Evolutionary conservation across 2,329 filamentous ascomycete species (phyloP).

Genomic region (Aspergillus flavus): DNA sequence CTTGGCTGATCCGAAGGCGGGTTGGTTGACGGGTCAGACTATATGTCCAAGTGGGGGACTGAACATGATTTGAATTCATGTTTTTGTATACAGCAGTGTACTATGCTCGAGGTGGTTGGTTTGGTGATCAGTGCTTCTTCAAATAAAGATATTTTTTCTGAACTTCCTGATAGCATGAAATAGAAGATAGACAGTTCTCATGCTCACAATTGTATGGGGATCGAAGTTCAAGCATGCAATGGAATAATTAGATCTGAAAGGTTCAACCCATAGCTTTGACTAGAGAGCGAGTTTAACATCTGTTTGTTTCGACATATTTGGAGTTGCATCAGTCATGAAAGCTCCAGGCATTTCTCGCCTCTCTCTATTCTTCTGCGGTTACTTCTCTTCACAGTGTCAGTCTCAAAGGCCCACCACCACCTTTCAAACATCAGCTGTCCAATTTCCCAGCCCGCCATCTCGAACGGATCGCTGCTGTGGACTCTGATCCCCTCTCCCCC

Average conservation of each 20-base stretch:
- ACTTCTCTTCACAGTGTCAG: slow-evolving; percentile 55
- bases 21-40: slow-evolving; percentile 14
- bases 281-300: neutral
- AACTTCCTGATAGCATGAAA: neutral
- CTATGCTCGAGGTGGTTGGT: neutral
- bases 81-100: neutral
- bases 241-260: neutral
- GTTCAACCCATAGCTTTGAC: neutral
- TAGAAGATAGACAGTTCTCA: neutral
- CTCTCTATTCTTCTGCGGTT: slow-evolving; percentile 55
- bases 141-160: neutral
- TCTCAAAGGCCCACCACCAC: slow-evolving; percentile 65
- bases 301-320: neutral
- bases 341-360: slow-evolving; percentile 35
- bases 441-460: slow-evolving; percentile 58
- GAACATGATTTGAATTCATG: neutral
- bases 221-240: neutral
- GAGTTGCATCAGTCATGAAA: neutral
- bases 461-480: slow-evolving; percentile 54
- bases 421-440: slow-evolving; percentile 60
- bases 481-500: slow-evolving; percentile 55
- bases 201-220: neutral
- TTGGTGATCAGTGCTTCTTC: neutral
- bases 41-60: slow-evolving; percentile 9
- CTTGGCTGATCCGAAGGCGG: slow-evolving; percentile 2